Evolutionary conservation across 2,329 filamentous ascomycete genomes (phyloP).

Genomic region (Hypomyces perniciosus): DNA sequence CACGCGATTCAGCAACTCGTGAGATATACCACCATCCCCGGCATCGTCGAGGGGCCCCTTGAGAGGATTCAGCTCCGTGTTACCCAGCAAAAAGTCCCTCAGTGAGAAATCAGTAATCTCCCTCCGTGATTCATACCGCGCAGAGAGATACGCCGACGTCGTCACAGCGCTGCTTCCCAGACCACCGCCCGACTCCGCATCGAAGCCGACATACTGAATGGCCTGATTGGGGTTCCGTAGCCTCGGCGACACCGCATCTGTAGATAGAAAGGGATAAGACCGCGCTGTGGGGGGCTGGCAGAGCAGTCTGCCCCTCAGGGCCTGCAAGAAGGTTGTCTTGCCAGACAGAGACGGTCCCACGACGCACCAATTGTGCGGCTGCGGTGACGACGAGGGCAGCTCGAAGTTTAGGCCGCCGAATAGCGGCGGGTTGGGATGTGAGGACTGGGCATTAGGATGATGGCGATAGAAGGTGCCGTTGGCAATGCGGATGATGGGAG

Average conservation of each 20-base stretch:
- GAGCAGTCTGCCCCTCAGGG: slow-evolving; percentile 69
- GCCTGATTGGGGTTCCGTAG: slow-evolving; percentile 58
- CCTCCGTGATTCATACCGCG: slow-evolving; percentile 80
- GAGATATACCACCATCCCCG: slow-evolving; percentile 43
- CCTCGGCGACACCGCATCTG: slow-evolving; percentile 48
- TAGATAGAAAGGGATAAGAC: slow-evolving; percentile 71
- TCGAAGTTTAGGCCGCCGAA: slow-evolving; percentile 67
- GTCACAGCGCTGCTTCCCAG: slow-evolving; percentile 47
- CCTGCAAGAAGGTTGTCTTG: slow-evolving; percentile 75
- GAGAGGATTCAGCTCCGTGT: slow-evolving; percentile 74
- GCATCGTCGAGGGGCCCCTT: slow-evolving; percentile 30
- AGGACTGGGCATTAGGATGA: slow-evolving; percentile 52
- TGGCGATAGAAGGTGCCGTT: slow-evolving; percentile 80
- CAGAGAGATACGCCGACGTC: slow-evolving; percentile 77
- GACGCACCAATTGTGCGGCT: slow-evolving; percentile 70
- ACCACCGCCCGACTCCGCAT: slow-evolving; percentile 55
- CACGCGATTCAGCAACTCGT: slow-evolving; percentile 52
- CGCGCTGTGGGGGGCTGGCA: slow-evolving; percentile 70
- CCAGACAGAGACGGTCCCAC: slow-evolving; percentile 73
- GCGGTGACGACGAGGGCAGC: slow-evolving; percentile 51
- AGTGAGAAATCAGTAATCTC: slow-evolving; percentile 87
- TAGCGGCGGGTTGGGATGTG: slow-evolving; percentile 60
- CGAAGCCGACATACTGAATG: slow-evolving; percentile 88
- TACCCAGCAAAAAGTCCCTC: slow-evolving; percentile 71
- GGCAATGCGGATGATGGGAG: slow-evolving; percentile 63